Evolutionary conservation across 225 moss, liverwort and hornwort species (phyloP), one percentile per base, ranked within the genome.

Genomic region (Marchantia polymorpha): DNA sequence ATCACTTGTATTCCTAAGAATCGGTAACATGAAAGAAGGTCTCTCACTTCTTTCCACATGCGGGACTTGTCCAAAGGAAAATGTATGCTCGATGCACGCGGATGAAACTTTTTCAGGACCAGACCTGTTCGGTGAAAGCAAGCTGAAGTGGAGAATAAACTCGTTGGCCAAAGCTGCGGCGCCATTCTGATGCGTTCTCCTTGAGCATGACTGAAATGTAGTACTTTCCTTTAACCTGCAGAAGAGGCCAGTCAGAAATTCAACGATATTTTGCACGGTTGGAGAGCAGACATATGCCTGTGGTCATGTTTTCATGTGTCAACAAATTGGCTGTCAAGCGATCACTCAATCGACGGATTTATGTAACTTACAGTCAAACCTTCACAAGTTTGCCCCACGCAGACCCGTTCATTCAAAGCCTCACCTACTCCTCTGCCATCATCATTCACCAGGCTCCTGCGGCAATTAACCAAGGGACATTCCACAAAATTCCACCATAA

Each of bases 361-460:
- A 47, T 48, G 20, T 6, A 3, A 72, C 74, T 73, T 81, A 81
- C 81, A 7, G 85, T 85, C 68, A 85, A 27, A 39, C 85, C 83
- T 81, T 85, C 71, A 76, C 88, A 85, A 8, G 0, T 19, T 4
- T 0, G 0, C 25, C 8, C 19, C 29, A 73, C 0, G 51, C 88
- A 88, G 20, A 88, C 81, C 4, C 10, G 11, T 68, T 88, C 88
- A 47, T 79, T 27, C 10, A 88, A 27, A 30, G 78, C 1, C 54
- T 85, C 85, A 52, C 60, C 81, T 9, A 88, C 85, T 12, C 85
- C 88, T 77, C 70, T 66, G 22, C 52, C 76, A 68, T 88, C 88
- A 22, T 88, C 88, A 17, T 7, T 0, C 39, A 85, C 2, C 75
- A 88, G 53, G 16, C 85, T 68, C 54, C 81, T 81, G 31, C 22